Percentiles rank a stretch among this genome's conserved stretches.
phyloP scores from a whole-genome alignment of 2,329 filamentous ascomycete species.

The Aspergillus felis region DNA sequence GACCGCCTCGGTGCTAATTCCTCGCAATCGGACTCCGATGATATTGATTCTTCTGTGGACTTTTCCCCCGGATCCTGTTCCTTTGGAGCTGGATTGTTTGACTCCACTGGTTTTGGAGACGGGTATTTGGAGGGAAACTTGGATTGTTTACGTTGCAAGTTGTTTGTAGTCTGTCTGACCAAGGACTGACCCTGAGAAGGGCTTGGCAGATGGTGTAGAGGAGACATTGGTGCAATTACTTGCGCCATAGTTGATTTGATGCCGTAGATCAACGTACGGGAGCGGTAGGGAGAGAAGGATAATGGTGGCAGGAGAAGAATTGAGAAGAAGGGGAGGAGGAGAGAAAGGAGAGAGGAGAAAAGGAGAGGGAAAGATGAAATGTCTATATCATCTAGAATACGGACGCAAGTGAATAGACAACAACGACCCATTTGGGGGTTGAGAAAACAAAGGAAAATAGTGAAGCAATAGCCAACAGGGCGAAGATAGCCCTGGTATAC shows the following conservation, averaged over 20 bases:
- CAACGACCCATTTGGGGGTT: not conserved
- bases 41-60: not conserved
- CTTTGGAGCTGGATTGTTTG: not conserved
- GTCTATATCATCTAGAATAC: not conserved
- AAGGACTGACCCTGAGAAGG: not conserved
- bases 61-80: not conserved
- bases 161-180: not conserved
- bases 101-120: not conserved
- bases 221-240: not conserved
- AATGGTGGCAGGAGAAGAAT: slow-evolving; percentile 7
- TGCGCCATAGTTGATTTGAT: not conserved
- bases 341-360: slow-evolving; percentile 12
- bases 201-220: not conserved
- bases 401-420: not conserved
- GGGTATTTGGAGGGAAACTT: not conserved
- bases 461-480: not conserved
- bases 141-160: not conserved
- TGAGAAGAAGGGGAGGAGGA: slow-evolving; percentile 8
- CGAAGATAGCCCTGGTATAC: not conserved
- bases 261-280: not conserved
- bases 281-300: not conserved
- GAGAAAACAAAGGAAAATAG: slow-evolving; percentile 6
- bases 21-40: not conserved
- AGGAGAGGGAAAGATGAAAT: slow-evolving; percentile 6
- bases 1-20: slow-evolving; percentile 9